Percentiles rank a stretch among this genome's conserved stretches.
phyloP scores from a whole-genome alignment of 495 filamentous ascomycete species.

The Letharia lupina region DNA sequence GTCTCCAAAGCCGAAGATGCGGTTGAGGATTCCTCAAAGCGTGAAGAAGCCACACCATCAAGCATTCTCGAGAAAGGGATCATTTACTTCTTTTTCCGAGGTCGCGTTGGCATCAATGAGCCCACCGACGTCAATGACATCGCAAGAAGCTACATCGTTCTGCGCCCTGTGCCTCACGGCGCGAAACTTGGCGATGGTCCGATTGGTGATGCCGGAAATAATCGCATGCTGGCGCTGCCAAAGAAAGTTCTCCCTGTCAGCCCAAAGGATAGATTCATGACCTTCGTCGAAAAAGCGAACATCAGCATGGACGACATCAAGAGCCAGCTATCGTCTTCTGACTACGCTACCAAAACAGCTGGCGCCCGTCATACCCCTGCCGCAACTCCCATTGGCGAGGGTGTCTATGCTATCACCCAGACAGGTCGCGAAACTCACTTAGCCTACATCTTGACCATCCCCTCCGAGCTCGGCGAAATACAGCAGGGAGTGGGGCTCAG shows the following conservation, averaged over 20 bases:
- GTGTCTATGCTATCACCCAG: constrained; percentile 75
- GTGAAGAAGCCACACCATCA: constrained; percentile 53
- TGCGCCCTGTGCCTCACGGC: constrained; percentile 65
- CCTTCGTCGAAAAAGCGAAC: constrained; percentile 73
- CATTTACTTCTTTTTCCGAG: constrained; percentile 88
- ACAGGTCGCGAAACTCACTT: constrained; percentile 67
- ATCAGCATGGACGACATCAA: constrained; percentile 61
- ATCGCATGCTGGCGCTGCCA: constrained; percentile 67
- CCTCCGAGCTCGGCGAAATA: constrained; percentile 57
- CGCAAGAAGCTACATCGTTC: constrained; percentile 70
- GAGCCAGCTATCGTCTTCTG: constrained; percentile 57
- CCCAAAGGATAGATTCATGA: constrained; percentile 64
- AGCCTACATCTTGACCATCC: constrained; percentile 77
- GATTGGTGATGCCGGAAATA: constrained; percentile 55
- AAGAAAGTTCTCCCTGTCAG: constrained; percentile 80
- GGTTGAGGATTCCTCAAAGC: constrained; percentile 35
- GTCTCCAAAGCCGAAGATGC: constrained; percentile 20
- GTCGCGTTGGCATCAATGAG: constrained; percentile 63
- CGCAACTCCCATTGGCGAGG: constrained; percentile 70
- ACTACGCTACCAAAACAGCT: constrained; percentile 70
- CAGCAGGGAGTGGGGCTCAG: constrained; percentile 70
- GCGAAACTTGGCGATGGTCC: constrained; percentile 55
- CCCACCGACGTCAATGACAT: constrained; percentile 65
- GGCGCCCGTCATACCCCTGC: constrained; percentile 63
- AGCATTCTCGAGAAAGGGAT: constrained; percentile 83